Percentiles rank a stretch among this genome's conserved stretches.
phyloP scores from a whole-genome alignment of 108 stramenopile genomes.

The Aurantiochytrium sp. region DNA sequence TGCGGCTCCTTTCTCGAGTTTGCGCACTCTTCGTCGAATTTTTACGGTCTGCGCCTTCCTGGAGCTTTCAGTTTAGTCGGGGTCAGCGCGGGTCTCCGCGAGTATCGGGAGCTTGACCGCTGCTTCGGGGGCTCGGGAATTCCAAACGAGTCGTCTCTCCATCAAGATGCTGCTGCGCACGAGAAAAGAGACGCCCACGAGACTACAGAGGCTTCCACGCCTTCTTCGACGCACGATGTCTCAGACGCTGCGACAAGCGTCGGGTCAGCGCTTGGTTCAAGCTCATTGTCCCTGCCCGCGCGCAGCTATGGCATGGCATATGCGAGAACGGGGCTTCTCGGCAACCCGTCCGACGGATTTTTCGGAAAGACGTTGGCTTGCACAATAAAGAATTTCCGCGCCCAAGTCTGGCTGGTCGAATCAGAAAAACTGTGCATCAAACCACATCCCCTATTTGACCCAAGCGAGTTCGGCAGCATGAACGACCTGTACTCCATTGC shows the following conservation, averaged over 20 bases:
- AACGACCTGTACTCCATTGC: neutral
- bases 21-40: neutral
- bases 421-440: neutral
- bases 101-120: neutral
- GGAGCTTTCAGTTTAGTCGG: constrained; percentile 1
- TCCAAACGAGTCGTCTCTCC: neutral
- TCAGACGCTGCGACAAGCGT: neutral
- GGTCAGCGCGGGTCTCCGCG: neutral
- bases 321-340: constrained; percentile 30
- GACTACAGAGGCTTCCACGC: no score
- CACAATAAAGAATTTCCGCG: constrained; percentile 26
- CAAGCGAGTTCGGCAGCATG: neutral
- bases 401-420: constrained; percentile 5
- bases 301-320: neutral
- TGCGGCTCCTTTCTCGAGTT: neutral
- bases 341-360: constrained; percentile 36
- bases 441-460: constrained; percentile 23
- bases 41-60: neutral
- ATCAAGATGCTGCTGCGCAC: neutral
- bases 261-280: neutral
- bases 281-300: neutral
- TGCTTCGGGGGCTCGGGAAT: neutral
- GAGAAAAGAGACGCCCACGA: neutral
- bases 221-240: no score
- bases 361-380: constrained; percentile 25